Conservation (phyloP, 306 rosid species). For the Prinsepia uniflora region DNA sequence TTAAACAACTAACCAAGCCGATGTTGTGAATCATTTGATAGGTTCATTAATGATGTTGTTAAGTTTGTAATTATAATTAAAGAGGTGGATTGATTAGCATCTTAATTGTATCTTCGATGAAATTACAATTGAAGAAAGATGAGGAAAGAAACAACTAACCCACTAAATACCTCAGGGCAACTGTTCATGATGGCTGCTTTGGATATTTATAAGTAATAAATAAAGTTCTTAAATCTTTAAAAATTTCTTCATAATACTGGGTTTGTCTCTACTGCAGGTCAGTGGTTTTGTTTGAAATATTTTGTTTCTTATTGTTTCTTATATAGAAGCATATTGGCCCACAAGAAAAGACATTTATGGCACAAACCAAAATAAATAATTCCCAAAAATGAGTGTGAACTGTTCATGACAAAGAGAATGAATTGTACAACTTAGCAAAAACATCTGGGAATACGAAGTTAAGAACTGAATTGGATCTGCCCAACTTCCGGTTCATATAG, state of each 20-base stretch:
- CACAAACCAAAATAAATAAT: neutral
- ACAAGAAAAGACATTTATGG: neutral
- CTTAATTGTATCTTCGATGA: neutral
- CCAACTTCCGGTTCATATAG: no score
- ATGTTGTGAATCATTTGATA: no score
- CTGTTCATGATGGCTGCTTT: constrained; percentile 5
- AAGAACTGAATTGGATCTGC: no score
- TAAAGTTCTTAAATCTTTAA: neutral
- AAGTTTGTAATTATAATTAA: no score
- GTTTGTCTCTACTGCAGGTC: neutral
- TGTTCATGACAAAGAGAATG: neutral
- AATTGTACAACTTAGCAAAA: no score
- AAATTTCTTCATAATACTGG: neutral
- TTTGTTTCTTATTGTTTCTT: constrained; percentile 12
- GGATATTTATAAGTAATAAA: no score
- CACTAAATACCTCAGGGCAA: constrained; percentile 11
- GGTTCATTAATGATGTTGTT: no score
- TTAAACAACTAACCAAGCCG: no score
- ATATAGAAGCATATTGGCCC: neutral
- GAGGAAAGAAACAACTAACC: constrained; percentile 43
- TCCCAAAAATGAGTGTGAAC: neutral
- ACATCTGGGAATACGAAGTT: no score
- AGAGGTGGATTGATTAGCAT: no score
- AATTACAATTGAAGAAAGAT: constrained; percentile 18
- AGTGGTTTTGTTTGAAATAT: neutral